Evolutionary conservation across 768 basidiomycete genomes (phyloP).

Genomic region (Pleurotus salmoneostramineus): DNA sequence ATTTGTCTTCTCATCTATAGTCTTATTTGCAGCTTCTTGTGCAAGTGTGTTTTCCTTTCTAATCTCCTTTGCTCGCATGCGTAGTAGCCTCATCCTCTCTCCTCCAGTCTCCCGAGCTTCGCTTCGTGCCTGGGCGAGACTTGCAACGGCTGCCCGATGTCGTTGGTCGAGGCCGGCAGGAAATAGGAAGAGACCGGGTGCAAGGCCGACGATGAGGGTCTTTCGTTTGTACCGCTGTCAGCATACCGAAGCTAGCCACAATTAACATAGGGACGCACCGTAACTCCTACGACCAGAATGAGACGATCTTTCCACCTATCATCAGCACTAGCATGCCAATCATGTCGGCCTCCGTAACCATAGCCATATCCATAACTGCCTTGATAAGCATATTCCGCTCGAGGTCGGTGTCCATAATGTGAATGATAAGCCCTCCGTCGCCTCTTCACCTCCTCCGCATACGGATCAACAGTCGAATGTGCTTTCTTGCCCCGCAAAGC

Average conservation of each 20-base stretch:
- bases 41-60: neutral
- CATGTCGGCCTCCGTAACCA: slow-evolving; percentile 27
- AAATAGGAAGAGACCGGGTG: slow-evolving; percentile 35
- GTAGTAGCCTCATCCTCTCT: slow-evolving; percentile 48
- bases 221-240: slow-evolving; percentile 13
- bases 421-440: slow-evolving; percentile 20
- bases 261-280: slow-evolving; percentile 32
- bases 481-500: slow-evolving; percentile 46
- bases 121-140: slow-evolving; percentile 53
- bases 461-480: slow-evolving; percentile 14
- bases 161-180: slow-evolving; percentile 32
- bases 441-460: slow-evolving; percentile 10
- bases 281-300: slow-evolving; percentile 49
- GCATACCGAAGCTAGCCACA: neutral
- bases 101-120: slow-evolving; percentile 55
- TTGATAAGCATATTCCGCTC: slow-evolving; percentile 28
- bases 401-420: slow-evolving; percentile 39
- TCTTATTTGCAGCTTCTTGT: neutral
- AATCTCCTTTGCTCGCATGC: slow-evolving; percentile 41
- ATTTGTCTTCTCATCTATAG: neutral
- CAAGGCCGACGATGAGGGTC: slow-evolving; percentile 42
- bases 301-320: slow-evolving; percentile 67
- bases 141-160: slow-evolving; percentile 50
- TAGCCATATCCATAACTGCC: neutral
- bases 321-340: slow-evolving; percentile 53